Evolutionary conservation across 2,329 filamentous ascomycete genomes (phyloP), one percentile per base, ranked within the genome.

Genomic region (Curvularia hawaiiensis): DNA sequence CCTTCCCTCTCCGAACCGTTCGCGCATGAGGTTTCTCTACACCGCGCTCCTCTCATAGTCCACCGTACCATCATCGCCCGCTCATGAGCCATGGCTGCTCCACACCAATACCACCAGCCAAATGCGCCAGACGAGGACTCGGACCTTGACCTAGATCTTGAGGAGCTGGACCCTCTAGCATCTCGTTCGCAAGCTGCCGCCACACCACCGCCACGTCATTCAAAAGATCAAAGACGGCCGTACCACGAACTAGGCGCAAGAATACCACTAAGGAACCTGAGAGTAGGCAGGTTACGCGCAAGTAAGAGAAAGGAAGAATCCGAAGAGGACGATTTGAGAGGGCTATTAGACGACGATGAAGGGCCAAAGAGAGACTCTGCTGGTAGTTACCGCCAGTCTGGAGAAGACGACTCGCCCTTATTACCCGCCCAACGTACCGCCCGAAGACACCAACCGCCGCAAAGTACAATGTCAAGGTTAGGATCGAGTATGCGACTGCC

Each of bases 321-420:
- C 50, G 84, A 88, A 58, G 87, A 91, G 38, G 80, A 82, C 30
- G 90, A 93, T 72, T 79, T 86, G 39, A 81, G 87, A 63, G 85
- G 84, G 5, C 79, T 95, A 53, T 78, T 94, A 52, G 86, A 87
- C 50, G 86, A 90, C 47, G 81, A 83, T 14, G 84, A 87, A 43
- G 81, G 79, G 5, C 79, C 81, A 20, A 79, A 79, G 52, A 79
- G 82, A 57, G 81, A 84, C 60, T 83, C 85, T 67, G 88, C 87
- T 1, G 86, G 85, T 60, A 88, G 85, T 69, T 80, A 78, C 26
- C 81, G 81, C 16, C 80, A 80, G 54, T 72, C 70, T 61, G 84
- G 82, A 22, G 86, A 87, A 47, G 91, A 94, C 62, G 88, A 94
- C 77, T 87, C 86, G 35, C 90, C 91, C n/a, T 81, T 96, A 31